These are phyloP conservation scores for Arbutus unedo DNA, from an alignment of 148 eudicot genomes.

Conservation along the genomic window DNA sequence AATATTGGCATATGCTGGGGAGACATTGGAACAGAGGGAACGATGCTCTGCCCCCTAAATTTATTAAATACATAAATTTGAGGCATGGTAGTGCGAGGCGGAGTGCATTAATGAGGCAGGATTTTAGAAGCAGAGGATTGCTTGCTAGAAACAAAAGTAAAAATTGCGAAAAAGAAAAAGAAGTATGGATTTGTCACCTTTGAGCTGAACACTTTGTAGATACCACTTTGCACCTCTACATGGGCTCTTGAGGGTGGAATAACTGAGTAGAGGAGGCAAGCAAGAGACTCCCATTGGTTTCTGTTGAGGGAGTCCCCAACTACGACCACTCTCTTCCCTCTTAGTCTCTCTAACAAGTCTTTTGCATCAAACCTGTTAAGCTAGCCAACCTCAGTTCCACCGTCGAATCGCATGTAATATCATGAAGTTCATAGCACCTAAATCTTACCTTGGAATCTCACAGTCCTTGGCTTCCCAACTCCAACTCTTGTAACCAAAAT, in stretches of 20 bases:
- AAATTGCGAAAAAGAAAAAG: not conserved
- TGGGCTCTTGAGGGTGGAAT: slow-evolving; percentile 30
- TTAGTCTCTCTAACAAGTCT: slow-evolving; percentile 35
- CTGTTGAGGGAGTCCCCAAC: slow-evolving; percentile 50
- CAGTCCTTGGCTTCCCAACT: slow-evolving; percentile 49
- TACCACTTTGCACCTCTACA: slow-evolving; percentile 16
- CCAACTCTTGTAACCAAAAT: slow-evolving; percentile 41
- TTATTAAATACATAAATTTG: not conserved
- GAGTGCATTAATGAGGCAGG: not conserved
- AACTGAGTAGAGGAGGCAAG: slow-evolving; percentile 44
- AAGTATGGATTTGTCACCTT: slow-evolving; percentile 26
- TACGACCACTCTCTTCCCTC: slow-evolving; percentile 48
- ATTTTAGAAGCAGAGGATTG: not conserved
- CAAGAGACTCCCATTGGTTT: slow-evolving; percentile 54
- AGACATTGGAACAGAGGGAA: not conserved
- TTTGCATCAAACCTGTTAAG: slow-evolving; percentile 36
- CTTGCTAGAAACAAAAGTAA: not conserved
- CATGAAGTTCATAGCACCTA: not conserved
- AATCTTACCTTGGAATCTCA: slow-evolving; percentile 44
- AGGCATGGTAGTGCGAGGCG: not conserved
- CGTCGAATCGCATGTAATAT: not conserved
- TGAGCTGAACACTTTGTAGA: slow-evolving; percentile 33
- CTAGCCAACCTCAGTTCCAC: not conserved
- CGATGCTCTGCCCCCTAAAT: not conserved
- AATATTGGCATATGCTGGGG: not conserved